Conservation (phyloP, 768 basidiomycete genomes). For the Fistulinella prunicolor region DNA sequence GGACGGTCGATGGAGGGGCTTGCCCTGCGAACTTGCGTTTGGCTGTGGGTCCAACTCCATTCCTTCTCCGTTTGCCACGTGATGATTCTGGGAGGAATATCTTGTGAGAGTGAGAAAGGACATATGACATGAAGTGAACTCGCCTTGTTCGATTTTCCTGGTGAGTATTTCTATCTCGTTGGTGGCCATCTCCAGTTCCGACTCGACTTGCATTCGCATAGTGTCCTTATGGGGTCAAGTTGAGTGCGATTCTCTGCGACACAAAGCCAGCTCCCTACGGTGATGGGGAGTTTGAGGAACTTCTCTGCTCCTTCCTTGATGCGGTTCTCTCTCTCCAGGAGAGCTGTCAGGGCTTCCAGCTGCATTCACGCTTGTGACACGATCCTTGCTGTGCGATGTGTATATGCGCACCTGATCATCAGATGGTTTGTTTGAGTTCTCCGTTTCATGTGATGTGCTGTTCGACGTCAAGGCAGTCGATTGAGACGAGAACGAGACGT, state of each 20-base stretch:
- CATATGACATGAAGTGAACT: not conserved
- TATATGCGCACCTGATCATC: slow-evolving; percentile 31
- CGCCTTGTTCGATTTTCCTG: slow-evolving; percentile 47
- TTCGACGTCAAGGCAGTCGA: slow-evolving; percentile 26
- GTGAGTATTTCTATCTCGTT: slow-evolving; percentile 68
- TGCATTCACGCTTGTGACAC: slow-evolving; percentile 27
- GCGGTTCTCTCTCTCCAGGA: slow-evolving; percentile 71
- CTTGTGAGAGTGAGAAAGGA: not conserved
- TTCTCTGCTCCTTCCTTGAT: slow-evolving; percentile 94
- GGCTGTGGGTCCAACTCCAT: slow-evolving; percentile 18
- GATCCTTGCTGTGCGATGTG: not conserved
- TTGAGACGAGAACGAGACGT: slow-evolving; percentile 31
- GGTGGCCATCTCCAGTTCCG: slow-evolving; percentile 73
- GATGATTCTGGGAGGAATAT: slow-evolving; percentile 21
- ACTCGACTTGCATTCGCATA: slow-evolving; percentile 70
- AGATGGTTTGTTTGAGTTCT: slow-evolving; percentile 15
- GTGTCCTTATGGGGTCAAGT: slow-evolving; percentile 41
- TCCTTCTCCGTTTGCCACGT: slow-evolving; percentile 31
- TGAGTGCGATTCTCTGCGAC: slow-evolving; percentile 9
- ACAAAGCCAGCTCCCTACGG: slow-evolving; percentile 33
- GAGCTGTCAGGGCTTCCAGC: slow-evolving; percentile 66
- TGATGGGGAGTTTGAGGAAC: slow-evolving; percentile 65
- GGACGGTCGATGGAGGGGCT: slow-evolving; percentile 27
- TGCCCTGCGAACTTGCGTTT: slow-evolving; percentile 36
- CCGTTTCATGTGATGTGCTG: slow-evolving; percentile 23